Evolutionary conservation across 768 basidiomycete genomes (phyloP), one percentile per base, ranked within the genome.

Genomic region (Suillus alpinus): DNA sequence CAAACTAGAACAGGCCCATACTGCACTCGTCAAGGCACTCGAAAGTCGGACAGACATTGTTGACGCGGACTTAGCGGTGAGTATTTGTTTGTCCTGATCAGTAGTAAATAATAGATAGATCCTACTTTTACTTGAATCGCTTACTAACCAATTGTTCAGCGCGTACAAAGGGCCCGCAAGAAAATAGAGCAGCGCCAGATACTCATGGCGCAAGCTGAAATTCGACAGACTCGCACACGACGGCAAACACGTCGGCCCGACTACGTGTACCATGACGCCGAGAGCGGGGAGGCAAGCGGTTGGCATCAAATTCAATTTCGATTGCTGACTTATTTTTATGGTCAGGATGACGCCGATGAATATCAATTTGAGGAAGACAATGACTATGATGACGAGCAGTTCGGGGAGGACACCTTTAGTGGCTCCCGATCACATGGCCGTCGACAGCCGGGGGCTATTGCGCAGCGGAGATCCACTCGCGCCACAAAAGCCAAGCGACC

Each of bases 181-280:
- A 89, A 86, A 75, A 79, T 90, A 53, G 86, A 92, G 68, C 86
- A 90, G 69, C 81, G 81, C 51, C 80, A 84, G 49, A 70, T 85
- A 41, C 76, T 87, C 60, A 76, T 87, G 64, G 89, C 86, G 20
- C 90, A 92, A 71, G 86, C 88, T 40, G 91, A 92, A 71, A 76
- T 92, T 61, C 83, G 91, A 63, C 85, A 87, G 73, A 93, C 91
- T 31, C 82, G 92, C 62, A 93, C 92, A 20, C 82, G 91, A 62
- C 81, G 88, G 57, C 83, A 84, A 74, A 86, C 87, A 3, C 82
- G 83, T 46, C 86, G 83, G 63, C 89, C 90, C 51, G 89, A 92
- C 77, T 94, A 94, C 74, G 90, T 90, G 56, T 92, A 93, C 73
- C 80, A 82, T 67, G 83, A 87, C 66, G 80, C 81, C 65, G 85